phyloP scores from a whole-genome alignment of 1,139 yeast species.

The Candida tropicalis region DNA sequence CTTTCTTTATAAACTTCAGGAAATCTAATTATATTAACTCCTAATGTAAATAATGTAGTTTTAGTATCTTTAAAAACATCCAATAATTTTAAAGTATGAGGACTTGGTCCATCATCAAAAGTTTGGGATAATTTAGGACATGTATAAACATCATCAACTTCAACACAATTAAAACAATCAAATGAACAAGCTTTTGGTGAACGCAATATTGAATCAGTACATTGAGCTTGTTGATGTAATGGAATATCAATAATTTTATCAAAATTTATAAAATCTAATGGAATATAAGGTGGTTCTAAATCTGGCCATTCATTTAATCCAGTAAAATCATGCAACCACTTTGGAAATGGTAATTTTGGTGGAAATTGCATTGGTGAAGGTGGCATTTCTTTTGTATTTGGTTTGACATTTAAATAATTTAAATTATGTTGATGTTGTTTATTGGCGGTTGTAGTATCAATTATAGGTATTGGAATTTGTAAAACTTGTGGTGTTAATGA shows the following conservation, averaged over 20 bases:
- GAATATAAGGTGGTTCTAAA: slow-evolving; percentile 81
- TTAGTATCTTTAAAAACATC: slow-evolving; percentile 45
- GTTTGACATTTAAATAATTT: background rate
- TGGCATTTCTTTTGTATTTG: slow-evolving; percentile 6
- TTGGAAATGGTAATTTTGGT: slow-evolving; percentile 58
- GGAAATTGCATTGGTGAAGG: slow-evolving; percentile 16
- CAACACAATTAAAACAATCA: slow-evolving; percentile 81
- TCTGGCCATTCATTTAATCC: slow-evolving; percentile 84
- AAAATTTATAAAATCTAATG: slow-evolving; percentile 70
- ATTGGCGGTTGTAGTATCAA: no score
- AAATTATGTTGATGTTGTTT: no score
- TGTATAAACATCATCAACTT: slow-evolving; percentile 75
- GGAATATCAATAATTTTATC: slow-evolving; percentile 42
- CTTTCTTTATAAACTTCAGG: slow-evolving; percentile 73
- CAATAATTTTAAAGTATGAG: slow-evolving; percentile 63
- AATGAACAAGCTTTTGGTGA: slow-evolving; percentile 66
- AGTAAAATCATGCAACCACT: slow-evolving; percentile 77
- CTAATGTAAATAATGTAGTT: slow-evolving; percentile 84
- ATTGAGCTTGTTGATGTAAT: slow-evolving; percentile 59
- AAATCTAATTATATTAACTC: slow-evolving; percentile 72
- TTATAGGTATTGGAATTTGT: no score
- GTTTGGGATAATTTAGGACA: slow-evolving; percentile 81
- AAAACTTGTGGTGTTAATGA: background rate
- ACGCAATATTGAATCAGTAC: slow-evolving; percentile 33
- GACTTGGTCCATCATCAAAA: slow-evolving; percentile 94